Conservation (phyloP, 2,329 filamentous ascomycete genomes). For the Aaosphaeria pasadenensis region DNA sequence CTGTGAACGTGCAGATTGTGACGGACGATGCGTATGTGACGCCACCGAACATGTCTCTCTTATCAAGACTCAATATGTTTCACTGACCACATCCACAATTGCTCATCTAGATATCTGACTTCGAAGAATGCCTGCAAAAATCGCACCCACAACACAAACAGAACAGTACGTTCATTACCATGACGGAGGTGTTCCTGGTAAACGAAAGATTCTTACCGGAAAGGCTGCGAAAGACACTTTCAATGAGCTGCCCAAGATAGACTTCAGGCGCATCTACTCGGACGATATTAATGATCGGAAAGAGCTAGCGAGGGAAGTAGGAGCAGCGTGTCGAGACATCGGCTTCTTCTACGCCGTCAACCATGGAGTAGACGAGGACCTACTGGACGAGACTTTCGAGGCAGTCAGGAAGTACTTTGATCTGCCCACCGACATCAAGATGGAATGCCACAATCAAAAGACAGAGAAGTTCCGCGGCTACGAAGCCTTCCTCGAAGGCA, state of each 20-base stretch:
- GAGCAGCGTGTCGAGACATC: conserved; percentile 29
- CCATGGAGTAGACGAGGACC: conserved; percentile 23
- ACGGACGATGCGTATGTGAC: too few species aligned
- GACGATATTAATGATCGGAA: conserved; percentile 18
- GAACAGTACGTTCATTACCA: conserved; percentile 25
- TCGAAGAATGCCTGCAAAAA: background rate
- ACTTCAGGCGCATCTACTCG: conserved; percentile 28
- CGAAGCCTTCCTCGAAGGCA: conserved; percentile 35
- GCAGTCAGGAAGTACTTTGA: conserved; percentile 29
- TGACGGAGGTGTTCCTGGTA: conserved; percentile 27
- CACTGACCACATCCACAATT: too few species aligned
- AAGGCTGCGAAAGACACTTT: conserved; percentile 21
- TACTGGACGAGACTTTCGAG: conserved; percentile 26
- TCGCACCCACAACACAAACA: background rate
- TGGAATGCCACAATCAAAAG: conserved; percentile 35
- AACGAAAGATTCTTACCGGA: conserved; percentile 22
- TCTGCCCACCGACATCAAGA: conserved; percentile 29
- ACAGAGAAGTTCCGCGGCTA: conserved; percentile 34
- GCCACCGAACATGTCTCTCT: too few species aligned
- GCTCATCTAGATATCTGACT: too few species aligned
- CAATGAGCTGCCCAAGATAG: conserved; percentile 24
- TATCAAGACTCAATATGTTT: too few species aligned
- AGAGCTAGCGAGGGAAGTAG: conserved; percentile 26
- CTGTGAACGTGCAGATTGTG: too few species aligned
- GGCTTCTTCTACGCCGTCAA: conserved; percentile 35